Base-by-base conservation (phyloP, 2,329 filamentous ascomycete species). In the Stylonectria norvegica region DNA sequence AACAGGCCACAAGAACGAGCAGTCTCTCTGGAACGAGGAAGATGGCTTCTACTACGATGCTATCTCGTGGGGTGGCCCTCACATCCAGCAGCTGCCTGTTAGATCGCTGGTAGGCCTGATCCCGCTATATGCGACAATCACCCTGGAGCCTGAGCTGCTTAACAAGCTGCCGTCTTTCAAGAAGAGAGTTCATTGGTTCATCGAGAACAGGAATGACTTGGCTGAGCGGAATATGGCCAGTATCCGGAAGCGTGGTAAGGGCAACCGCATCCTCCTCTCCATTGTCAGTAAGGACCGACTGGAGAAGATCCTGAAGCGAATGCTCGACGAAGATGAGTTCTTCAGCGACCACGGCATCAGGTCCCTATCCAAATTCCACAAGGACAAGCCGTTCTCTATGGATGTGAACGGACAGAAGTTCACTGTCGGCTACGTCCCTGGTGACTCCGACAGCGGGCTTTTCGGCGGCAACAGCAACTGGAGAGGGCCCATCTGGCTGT, bases 11-110 rank as follows among this genome's bases (percentile, higher is more conserved):
- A 83, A 67, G 70, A 83, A 70, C 60, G 86, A 93, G 56, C 81
- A 88, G 58, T 95, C 90, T 22, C 71, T 97, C 6, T 97, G 91
- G 91, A 97, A 96, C 58, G 89, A 96, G 19, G 79, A 95, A 48
- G 91, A 97, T 64, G 89, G 88, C 41, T 97, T 97, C 73, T 97
- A 97, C 75, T 97, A 97, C 61, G 91, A 97, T 68, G 91, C 91
- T 18, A 97, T 97, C 50, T 94, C 90, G 2, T 97, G 89, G 81
- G 91, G 91, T 35, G 89, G 89, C 7, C 90, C 90, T 6, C 95
- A 85, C 83, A 87, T 87, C 38, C 88, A 96, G 59, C 90, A 96
- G 65, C 78, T 97, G 59, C 90, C 89, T 1, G 88, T 97, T 37
- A 78, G 89, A 43, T 97, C 91, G 12, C 78, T 97, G 6, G 91